Evolutionary conservation across 352 stramenopile genomes (phyloP), one percentile per base, ranked within the genome.

Genomic region (Heterotrichella gracilis): DNA sequence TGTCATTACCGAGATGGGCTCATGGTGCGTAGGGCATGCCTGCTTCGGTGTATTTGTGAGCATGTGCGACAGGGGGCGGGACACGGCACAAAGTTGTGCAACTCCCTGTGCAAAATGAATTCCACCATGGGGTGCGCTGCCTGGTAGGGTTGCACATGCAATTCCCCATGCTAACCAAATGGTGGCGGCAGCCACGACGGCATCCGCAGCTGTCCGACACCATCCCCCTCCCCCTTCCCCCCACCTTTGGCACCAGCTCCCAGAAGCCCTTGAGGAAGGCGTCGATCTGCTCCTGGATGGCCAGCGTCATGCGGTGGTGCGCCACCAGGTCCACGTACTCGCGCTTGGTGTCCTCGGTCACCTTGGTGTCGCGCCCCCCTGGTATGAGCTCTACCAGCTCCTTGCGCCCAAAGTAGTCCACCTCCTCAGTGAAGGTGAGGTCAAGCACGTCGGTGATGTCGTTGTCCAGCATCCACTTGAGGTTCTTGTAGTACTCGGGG

Each of bases 241-340:
- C n/a, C n/a, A n/a, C n/a, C n/a, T n/a, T n/a, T n/a, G n/a, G n/a
- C 40, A 93, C 82, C 0, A 94, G 69, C 69, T 92, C 83, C 70
- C 92, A 85, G 67, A 94, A 89, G 9, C 86, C 85, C 66, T 81
- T 79, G 0, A 93, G 74, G 71, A 94, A 89, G 17, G 81, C 79
- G 69, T 90, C 82, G 66, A 92, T 85, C 69, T 91, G 93, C 74
- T 88, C 85, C 13, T 86, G 82, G 72, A 99, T 98, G 21, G 87
- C 85, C 21, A 87, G 95, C 25, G 92, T 95, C 90, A 99, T 97
- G n/a, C 90, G 83, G 78, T 98, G 89, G 74, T 97, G 85, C 66
- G 89, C 95, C 70, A 98, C 87, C 1, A 90, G 74, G 69, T 87
- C 82, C 3, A 91, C 82, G 71, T 93, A 94, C 64, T 91, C 82